Evolutionary conservation across 495 filamentous ascomycete genomes (phyloP).

Genomic region (Penicillium cosmopolitanum): DNA sequence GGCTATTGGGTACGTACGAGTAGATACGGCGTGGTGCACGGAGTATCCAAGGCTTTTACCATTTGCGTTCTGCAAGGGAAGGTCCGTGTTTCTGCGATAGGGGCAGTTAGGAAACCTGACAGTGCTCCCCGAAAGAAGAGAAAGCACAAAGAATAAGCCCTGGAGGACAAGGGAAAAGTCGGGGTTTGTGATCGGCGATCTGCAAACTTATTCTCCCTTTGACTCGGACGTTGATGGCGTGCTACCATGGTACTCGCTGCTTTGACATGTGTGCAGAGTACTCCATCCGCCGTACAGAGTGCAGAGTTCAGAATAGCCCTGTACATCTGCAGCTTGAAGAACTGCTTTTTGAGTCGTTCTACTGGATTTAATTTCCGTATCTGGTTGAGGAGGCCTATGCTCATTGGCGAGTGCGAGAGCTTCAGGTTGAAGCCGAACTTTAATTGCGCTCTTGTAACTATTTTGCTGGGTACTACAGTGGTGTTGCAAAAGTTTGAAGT

Average conservation of each 20-base stretch:
- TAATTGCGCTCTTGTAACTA: too few relatives aligned
- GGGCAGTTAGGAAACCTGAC: not conserved
- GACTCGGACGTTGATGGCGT: slow-evolving; percentile 1
- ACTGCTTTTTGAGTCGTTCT: not conserved
- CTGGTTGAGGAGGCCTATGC: not conserved
- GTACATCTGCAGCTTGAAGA: not conserved
- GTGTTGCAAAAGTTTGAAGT: too few relatives aligned
- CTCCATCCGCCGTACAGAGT: not conserved
- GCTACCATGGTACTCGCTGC: not conserved
- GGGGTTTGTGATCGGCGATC: slow-evolving; percentile 10
- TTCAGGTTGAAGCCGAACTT: too few relatives aligned
- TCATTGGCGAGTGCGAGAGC: not conserved
- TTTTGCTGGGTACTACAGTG: too few relatives aligned
- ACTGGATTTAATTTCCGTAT: slow-evolving; percentile 9
- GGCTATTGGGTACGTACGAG: too few relatives aligned
- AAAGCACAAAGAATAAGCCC: not conserved
- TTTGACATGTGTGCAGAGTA: not conserved
- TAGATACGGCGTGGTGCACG: too few relatives aligned
- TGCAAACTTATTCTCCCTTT: slow-evolving; percentile 5
- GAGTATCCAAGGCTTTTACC: too few relatives aligned
- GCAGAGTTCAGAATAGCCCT: not conserved
- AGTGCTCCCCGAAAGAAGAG: not conserved
- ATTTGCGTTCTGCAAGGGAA: not conserved
- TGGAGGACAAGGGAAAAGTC: not conserved
- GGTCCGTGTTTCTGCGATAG: not conserved